A percentile compares a stretch with the other conserved stretches of the same genome.
phyloP scores from a whole-genome alignment of 768 basidiomycete genomes.

The Rhodotorula toruloides region DNA sequence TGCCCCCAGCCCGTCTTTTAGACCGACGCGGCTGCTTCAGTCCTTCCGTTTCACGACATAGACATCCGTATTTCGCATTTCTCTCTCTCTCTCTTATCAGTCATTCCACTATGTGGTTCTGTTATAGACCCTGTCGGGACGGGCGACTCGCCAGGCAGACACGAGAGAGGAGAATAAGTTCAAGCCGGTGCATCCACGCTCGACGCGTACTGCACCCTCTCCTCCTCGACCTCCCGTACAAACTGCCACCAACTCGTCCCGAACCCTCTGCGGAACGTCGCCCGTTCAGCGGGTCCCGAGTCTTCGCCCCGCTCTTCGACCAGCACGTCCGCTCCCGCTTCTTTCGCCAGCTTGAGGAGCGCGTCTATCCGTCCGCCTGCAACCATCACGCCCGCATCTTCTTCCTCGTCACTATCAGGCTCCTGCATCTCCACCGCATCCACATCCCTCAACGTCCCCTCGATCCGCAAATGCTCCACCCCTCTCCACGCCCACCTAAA shows the following conservation, averaged over 20 bases:
- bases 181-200: too few relatives aligned
- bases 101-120: too few relatives aligned
- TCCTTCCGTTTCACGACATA: too few relatives aligned
- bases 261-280: slow-evolving; percentile 17
- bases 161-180: too few relatives aligned
- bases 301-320: background rate
- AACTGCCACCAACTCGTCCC: slow-evolving; percentile 25
- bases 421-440: background rate
- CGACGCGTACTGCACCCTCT: background rate
- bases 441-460: background rate
- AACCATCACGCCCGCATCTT: background rate
- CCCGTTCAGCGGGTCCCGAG: too few relatives aligned
- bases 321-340: background rate
- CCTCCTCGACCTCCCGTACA: slow-evolving; percentile 3
- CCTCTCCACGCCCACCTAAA: background rate
- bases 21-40: too few relatives aligned
- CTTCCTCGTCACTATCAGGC: background rate
- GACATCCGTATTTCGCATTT: too few relatives aligned
- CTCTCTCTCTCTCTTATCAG: too few relatives aligned
- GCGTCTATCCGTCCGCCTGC: background rate
- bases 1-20: slow-evolving; percentile 31
- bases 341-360: background rate
- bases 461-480: slow-evolving; percentile 3
- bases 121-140: too few relatives aligned
- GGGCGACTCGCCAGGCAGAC: too few relatives aligned